Conservation (phyloP, 148 eudicot species). For the Vaccinium darrowii region DNA sequence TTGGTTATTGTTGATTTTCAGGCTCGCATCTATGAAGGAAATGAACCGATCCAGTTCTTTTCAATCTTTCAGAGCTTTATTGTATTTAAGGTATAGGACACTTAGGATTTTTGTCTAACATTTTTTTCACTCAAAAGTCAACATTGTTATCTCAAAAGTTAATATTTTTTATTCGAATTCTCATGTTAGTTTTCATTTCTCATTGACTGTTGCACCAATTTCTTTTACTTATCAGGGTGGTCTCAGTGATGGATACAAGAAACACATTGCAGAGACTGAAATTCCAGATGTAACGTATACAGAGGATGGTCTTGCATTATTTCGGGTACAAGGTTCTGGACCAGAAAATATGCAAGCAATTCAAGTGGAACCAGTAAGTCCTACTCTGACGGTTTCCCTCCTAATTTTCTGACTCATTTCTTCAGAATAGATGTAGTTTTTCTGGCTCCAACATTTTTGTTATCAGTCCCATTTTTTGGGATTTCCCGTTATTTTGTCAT, state of each 20-base stretch:
- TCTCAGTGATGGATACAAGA: slow-evolving; percentile 68
- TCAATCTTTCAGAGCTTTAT: slow-evolving; percentile 91
- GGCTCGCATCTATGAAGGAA: slow-evolving; percentile 86
- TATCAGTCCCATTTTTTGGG: background rate
- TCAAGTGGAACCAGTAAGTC: slow-evolving; percentile 79
- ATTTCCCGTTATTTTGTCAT: background rate
- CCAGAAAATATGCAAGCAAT: slow-evolving; percentile 93
- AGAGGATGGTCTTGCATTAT: slow-evolving; percentile 67
- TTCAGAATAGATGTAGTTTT: background rate
- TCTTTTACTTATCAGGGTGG: slow-evolving; percentile 63
- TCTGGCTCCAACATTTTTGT: background rate
- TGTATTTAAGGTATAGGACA: slow-evolving; percentile 63
- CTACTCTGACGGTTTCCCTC: slow-evolving; percentile 13
- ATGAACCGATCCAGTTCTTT: slow-evolving; percentile 85
- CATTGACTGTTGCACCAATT: slow-evolving; percentile 16
- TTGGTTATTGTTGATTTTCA: slow-evolving; percentile 31
- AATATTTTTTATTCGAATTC: background rate
- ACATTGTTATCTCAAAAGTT: background rate
- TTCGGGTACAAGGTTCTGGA: slow-evolving; percentile 87
- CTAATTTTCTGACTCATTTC: background rate
- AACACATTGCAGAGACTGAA: slow-evolving; percentile 53
- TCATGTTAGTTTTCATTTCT: background rate
- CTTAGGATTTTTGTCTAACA: background rate
- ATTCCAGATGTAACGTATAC: slow-evolving; percentile 64
- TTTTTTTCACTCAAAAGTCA: background rate